These are phyloP conservation scores for Ustilago shanxiensis DNA, from an alignment of 1,284 basidiomycete genomes.

Conservation along the genomic window DNA sequence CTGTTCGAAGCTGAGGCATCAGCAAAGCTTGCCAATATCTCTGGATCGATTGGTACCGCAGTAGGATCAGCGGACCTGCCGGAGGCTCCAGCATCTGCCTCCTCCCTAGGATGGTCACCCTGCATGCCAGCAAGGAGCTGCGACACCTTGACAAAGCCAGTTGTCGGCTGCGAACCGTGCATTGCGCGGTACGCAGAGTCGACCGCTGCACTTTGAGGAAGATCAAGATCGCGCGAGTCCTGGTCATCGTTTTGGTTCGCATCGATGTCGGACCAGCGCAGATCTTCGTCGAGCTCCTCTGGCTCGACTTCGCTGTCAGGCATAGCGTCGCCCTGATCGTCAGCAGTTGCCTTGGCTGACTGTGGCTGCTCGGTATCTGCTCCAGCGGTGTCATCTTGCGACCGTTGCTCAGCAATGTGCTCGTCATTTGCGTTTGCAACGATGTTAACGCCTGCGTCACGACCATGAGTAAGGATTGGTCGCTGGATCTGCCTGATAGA, in stretches of 20 bases:
- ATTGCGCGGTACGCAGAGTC: slow-evolving; percentile 28
- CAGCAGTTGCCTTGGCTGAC: not conserved
- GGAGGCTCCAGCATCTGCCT: not conserved
- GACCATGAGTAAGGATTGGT: not conserved
- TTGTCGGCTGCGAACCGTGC: slow-evolving; percentile 28
- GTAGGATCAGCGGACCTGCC: not conserved
- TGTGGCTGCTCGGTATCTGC: not conserved
- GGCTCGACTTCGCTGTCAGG: slow-evolving; percentile 44
- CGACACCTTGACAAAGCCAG: slow-evolving; percentile 43
- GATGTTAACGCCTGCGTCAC: not conserved
- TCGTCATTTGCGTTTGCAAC: not conserved
- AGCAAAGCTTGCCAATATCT: slow-evolving; percentile 11
- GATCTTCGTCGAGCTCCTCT: slow-evolving; percentile 43
- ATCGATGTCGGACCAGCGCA: slow-evolving; percentile 44
- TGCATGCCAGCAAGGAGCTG: slow-evolving; percentile 37
- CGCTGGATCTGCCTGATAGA: not conserved
- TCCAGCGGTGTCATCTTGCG: not conserved
- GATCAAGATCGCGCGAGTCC: not conserved
- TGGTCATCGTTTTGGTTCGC: slow-evolving; percentile 6
- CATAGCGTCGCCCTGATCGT: slow-evolving; percentile 26
- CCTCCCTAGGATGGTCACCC: not conserved
- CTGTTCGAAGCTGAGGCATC: not conserved
- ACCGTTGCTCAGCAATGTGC: not conserved
- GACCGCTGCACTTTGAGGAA: not conserved
- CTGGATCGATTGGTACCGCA: slow-evolving; percentile 30